These are phyloP conservation scores for Prototheca wickerhamii DNA, from an alignment of 163 green algal genomes.

Conservation along the genomic window DNA sequence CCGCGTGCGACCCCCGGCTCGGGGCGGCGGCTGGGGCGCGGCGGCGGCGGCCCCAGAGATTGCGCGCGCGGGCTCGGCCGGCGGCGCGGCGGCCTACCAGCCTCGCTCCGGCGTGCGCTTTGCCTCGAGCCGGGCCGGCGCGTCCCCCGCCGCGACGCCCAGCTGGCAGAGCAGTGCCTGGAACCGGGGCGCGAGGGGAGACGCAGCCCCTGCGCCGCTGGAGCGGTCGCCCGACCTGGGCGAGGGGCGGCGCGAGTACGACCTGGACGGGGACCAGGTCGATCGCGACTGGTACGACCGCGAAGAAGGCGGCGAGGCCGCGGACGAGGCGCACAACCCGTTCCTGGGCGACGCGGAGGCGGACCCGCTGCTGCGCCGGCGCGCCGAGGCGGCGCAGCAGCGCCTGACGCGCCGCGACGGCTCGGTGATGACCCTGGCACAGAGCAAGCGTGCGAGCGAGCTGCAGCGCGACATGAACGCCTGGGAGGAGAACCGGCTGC, in stretches of 20 bases:
- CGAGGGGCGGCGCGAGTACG: background rate
- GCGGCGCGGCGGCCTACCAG: conserved; percentile 3
- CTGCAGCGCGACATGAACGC: conserved; percentile 80
- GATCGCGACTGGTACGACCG: conserved; percentile 77
- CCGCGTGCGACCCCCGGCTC: background rate
- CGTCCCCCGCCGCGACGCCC: conserved; percentile 48
- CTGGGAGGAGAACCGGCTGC: conserved; percentile 96
- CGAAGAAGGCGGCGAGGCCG: conserved; percentile 65
- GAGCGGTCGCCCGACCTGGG: conserved; percentile 54
- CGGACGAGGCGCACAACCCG: conserved; percentile 54
- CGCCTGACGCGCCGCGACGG: conserved; percentile 61
- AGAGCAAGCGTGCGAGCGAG: conserved; percentile 77
- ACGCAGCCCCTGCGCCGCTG: conserved; percentile 1
- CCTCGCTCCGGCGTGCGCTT: conserved; percentile 47
- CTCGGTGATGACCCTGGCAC: conserved; percentile 76
- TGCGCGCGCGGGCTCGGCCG: conserved; percentile 4
- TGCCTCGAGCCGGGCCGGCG: conserved; percentile 38
- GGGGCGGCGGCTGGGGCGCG: conserved; percentile 14
- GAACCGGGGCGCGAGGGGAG: conserved; percentile 28
- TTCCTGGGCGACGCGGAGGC: conserved; percentile 60
- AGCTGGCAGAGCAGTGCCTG: conserved; percentile 55
- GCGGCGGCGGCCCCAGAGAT: conserved; percentile 9
- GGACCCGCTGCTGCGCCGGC: conserved; percentile 26
- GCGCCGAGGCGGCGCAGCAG: conserved; percentile 12
- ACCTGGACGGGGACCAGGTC: conserved; percentile 32